Base-by-base conservation (phyloP, 768 basidiomycete species). In the Coprinellus micaceus region DNA sequence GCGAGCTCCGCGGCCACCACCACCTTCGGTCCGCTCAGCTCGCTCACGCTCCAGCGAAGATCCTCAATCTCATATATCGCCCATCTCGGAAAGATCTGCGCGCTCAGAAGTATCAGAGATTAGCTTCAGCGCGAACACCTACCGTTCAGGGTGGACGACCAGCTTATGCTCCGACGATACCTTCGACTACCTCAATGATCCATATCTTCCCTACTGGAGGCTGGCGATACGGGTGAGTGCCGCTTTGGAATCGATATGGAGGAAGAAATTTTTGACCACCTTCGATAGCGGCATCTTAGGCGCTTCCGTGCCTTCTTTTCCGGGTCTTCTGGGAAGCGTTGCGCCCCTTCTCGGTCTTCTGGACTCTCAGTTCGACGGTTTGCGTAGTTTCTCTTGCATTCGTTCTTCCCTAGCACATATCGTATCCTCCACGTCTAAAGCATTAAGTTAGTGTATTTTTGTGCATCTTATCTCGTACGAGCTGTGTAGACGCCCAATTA, bases 141-240 rank as follows among this genome's bases (percentile, higher is more conserved):
- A 9, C 29, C 49, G 49, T 3, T 51, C 49, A 9, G 49, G 49
- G 12, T 51, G 49, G 49, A 51, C 49, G 49, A 51, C 30, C 33
- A 51, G 49, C 24, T 30, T 51, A 29, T 30, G 28, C 28, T 51
- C 49, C 17, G 49, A 51, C 15, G 49, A 51, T 37, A 51, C 49
- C 7, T 51, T 36, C 21, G 49, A 51, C 49, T 51, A 51, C 33
- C 30, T 51, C 30, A 51, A 51, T 21, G 49, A 51, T 25, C 49
- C 49, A 7, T 51, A 22, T 21, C 19, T 51, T 4, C 49, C 49
- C 13, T 29, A 51, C 13, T 51, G 49, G 49, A 51, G 49, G 21
- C 33, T 9, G 49, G 49, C 22, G 6, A 51, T 51, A 30, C 29
- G 49, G 33, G 49, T 51, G 21, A 21, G 49, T 37, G 49, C 19